Base-by-base conservation (phyloP, 176 grass and related monocot species). In the Triticum monococcum region DNA sequence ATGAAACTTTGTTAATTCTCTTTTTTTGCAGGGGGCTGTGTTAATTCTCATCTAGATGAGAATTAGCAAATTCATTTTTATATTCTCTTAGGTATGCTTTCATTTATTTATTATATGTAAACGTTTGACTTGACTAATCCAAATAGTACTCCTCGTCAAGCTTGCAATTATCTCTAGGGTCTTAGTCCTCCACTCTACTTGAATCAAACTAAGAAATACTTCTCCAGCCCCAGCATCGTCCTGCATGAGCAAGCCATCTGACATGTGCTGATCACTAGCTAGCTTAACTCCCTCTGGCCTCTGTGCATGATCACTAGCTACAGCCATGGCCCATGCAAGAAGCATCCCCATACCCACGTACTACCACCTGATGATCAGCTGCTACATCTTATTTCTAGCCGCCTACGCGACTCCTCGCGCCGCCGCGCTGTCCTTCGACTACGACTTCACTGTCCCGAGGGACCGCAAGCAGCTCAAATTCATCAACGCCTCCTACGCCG, bases 271-370 rank as follows among this genome's bases (percentile, higher is more conserved):
- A 69, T 16, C 26, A 8, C 1, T 32, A 26, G 24, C 0, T 32
- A 26, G 24, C 26, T 16, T 14, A 31, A 67, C 12, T 31, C 28
- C 25, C 12, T 28, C 28, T 17, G 26, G 26, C 12, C 2, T 28
- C 12, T 9, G 4, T n/a, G n/a, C n/a, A n/a, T n/a, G n/a, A n/a
- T n/a, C n/a, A n/a, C 12, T 28, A 63, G 36, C 18, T 79, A 12
- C 77, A 35, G 32, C 77, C 78, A 80, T 80, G 78, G 78, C 59
- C 1, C 26, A 64, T 64, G 36, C 78, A 65, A 30, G 23, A 64
- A 25, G 5, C 59, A 8, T 9, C n/a, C 36, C 7, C 5, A 12
- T 80, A 8, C 35, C 41, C 17, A n/a, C 9, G 36, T 22, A 14
- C 37, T 12, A 18, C 48, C 2, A 13, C 45, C 12, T 33, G 3